Evolutionary conservation across 768 basidiomycete genomes (phyloP).

Genomic region (Termitomyces sp.): DNA sequence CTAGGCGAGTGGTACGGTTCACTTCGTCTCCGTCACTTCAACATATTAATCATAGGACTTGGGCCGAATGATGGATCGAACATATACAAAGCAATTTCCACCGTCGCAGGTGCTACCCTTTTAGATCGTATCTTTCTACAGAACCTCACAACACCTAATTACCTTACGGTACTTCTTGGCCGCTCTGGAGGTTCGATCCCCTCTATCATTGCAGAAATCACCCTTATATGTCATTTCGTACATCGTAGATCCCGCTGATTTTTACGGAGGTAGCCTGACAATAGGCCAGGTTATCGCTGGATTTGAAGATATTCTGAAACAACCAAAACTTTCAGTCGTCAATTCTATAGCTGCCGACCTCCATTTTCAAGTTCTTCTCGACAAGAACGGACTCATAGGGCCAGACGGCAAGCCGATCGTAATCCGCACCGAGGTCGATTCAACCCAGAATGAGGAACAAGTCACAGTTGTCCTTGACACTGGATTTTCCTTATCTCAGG

Average conservation of each 20-base stretch:
- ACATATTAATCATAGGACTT: conserved; percentile 48
- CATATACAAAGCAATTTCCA: conserved; percentile 35
- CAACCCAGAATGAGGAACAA: conserved; percentile 40
- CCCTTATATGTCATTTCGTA: background rate
- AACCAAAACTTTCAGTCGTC: conserved; percentile 52
- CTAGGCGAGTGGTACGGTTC: conserved; percentile 18
- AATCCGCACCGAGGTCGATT: conserved; percentile 43
- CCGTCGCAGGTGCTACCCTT: conserved; percentile 46
- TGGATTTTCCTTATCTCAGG: conserved; percentile 67
- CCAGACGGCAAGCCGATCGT: conserved; percentile 53
- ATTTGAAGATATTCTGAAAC: conserved; percentile 45
- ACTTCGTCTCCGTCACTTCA: background rate
- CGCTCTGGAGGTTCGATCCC: conserved; percentile 40
- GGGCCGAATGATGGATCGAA: conserved; percentile 61
- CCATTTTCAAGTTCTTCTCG: conserved; percentile 67
- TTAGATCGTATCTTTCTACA: conserved; percentile 66
- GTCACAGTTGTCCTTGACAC: conserved; percentile 66
- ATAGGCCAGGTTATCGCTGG: conserved; percentile 56
- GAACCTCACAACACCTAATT: conserved; percentile 57
- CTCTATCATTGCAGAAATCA: background rate
- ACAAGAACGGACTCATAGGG: conserved; percentile 59
- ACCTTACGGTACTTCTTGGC: conserved; percentile 62
- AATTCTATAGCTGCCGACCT: conserved; percentile 42
- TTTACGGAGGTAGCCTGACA: conserved; percentile 56
- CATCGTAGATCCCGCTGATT: background rate